phyloP scores from a whole-genome alignment of 2,329 filamentous ascomycete species.

The Xylaria sp. region DNA sequence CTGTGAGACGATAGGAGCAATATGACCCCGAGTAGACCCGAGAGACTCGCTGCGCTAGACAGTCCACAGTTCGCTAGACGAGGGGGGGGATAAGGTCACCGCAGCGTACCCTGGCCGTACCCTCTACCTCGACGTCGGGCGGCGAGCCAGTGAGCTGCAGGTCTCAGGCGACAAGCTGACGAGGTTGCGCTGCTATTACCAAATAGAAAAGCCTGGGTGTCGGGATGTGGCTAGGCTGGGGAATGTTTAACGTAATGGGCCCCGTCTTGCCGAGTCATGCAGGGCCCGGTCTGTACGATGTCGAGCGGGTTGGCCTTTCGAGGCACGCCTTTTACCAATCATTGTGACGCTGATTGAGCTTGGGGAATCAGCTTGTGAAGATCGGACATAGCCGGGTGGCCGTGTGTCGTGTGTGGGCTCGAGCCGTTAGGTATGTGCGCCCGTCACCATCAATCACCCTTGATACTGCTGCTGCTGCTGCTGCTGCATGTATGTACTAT shows the following conservation, averaged over 20 bases:
- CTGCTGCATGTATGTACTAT: no score
- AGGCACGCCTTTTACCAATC: conserved; percentile 22
- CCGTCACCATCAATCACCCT: no score
- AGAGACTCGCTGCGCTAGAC: neutral
- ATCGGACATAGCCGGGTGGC: conserved; percentile 7
- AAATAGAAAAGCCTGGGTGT: conserved; percentile 50
- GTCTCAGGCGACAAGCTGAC: conserved; percentile 27
- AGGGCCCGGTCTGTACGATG: conserved; percentile 23
- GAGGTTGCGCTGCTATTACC: conserved; percentile 48
- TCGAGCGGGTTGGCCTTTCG: conserved; percentile 12
- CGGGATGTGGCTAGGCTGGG: conserved; percentile 42
- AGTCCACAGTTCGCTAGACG: neutral
- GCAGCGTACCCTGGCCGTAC: conserved; percentile 14
- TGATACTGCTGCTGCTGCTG: no score
- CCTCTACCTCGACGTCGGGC: conserved; percentile 19
- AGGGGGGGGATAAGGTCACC: conserved; percentile 3
- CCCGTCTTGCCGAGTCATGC: conserved; percentile 41
- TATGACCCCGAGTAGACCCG: neutral
- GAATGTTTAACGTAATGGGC: conserved; percentile 56
- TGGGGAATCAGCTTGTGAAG: conserved; percentile 11
- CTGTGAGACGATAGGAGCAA: conserved; percentile 13
- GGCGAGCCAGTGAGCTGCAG: conserved; percentile 28
- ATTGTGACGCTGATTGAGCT: conserved; percentile 11
- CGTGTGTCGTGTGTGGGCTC: no score
- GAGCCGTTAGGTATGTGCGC: no score